Evolutionary conservation across 108 stramenopile species (phyloP), one percentile per base, ranked within the genome.

Genomic region (Fistulifera pelliculosa): DNA sequence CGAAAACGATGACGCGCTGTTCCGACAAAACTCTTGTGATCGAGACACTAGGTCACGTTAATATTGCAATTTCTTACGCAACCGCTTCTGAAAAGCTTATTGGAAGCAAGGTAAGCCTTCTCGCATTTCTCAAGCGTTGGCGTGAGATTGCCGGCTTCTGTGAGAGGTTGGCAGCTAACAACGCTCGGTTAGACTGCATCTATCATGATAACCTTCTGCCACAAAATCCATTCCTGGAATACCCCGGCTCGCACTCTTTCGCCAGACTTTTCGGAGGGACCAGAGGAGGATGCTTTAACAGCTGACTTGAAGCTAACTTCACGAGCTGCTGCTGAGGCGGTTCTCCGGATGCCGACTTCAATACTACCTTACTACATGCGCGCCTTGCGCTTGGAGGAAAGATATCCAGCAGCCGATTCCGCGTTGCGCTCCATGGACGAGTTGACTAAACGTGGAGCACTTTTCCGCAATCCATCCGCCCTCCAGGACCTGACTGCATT

Each of bases 341-440:
- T 83, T 16, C 44, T 85, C 42, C 74, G 89, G 22, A 50, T 90
- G 11, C 85, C 83, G 13, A 49, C 54, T 48, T 58, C 67, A 7
- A 57, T 87, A 21, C 56, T 72, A 19, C 80, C 62, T 1, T 49
- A 65, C 44, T 90, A 85, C 58, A 16, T 82, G 0, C 61, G 90
- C 26, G 64, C 83, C 0, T 58, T 91, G 55, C 75, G 90, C 8
- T 57, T 91, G 15, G 81, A 91, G 54, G 90, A 91, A 54, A 55
- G 80, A 25, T 91, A 85, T 52, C 68, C 71, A 13, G 71, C 70
- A 42, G 77, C 75, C 1, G 76, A 76, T 44, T 76, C 66, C 13
- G 68, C 66, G 23, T 49, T 76, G 8, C 52, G 38, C n/a, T 41
- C 63, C 1, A 38, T 77, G 31, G 63, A 64, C 41, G 41, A 40